Base-by-base conservation (phyloP, 1,139 yeast genomes). In the Suhomyces maxii region DNA sequence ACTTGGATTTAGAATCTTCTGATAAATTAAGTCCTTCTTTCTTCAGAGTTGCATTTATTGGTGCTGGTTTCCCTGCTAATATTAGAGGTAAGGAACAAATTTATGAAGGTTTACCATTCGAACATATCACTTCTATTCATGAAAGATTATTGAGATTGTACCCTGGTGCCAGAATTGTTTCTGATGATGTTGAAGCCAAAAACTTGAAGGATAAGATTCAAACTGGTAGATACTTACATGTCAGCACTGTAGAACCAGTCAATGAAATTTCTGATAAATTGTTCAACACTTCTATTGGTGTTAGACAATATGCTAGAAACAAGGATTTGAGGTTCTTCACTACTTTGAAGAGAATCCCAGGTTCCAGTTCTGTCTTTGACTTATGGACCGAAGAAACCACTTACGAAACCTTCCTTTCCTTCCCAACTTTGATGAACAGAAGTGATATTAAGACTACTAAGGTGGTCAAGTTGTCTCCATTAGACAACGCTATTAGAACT, bases 341-440 rank as follows among this genome's bases (percentile, higher is more conserved):
- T 6, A 80, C 83, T 39, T 76, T 85, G 48, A 79, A 86, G 64
- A 83, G 86, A 57, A 69, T 89, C 46, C 90, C 95, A 1, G 93
- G 95, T 3, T 79, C 89, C 3, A 80, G 83, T 0, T 79, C 88
- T 8, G 86, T 87, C 7, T 76, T 81, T 52, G 90, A 89, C 61
- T 69, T 89, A 57, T 89, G 96, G 96, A 89, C 93, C 26, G 96
- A 89, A 61, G 95, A 89, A 67, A 80, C 89, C 7, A 84, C 88
- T 0, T 89, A 82, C 65, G 89, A 84, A 55, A 86, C 96, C 0
- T 73, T 66, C 48, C 79, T 86, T 51, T 78, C 89, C 8, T 89
- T 89, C 83, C 97, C 97, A 31, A 86, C 96, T 0, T 78, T 89
- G 65, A 86, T 89, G 85, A 87, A 89, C 63, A 78, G 96, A 64